These are phyloP conservation scores for Elongisporangium anandrum DNA, from an alignment of 352 stramenopile genomes.

Conservation along the genomic window DNA sequence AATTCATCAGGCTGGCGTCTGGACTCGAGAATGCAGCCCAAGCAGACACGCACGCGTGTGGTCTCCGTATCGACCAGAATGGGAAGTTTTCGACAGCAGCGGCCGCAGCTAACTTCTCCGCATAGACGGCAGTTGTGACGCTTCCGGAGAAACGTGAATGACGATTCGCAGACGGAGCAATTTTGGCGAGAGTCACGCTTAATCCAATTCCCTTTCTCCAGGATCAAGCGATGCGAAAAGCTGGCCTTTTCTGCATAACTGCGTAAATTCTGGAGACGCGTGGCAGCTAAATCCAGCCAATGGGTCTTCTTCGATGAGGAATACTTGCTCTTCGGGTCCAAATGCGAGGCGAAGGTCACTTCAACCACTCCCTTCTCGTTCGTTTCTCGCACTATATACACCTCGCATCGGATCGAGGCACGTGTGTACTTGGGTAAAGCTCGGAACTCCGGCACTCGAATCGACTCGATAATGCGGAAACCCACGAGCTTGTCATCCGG, in stretches of 20 bases:
- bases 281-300: conserved; percentile 56
- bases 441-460: conserved; percentile 62
- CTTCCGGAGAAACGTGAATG: conserved; percentile 75
- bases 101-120: conserved; percentile 58
- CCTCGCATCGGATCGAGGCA: conserved; percentile 74
- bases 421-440: conserved; percentile 56
- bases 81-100: conserved; percentile 69
- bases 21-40: conserved; percentile 73
- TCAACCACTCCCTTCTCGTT: conserved; percentile 60
- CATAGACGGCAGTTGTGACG: conserved; percentile 75
- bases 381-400: conserved; percentile 76
- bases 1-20: conserved; percentile 55
- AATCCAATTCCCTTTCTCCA: conserved; percentile 35
- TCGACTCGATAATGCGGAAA: conserved; percentile 78
- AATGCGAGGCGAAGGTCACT: conserved; percentile 76
- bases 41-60: conserved; percentile 66
- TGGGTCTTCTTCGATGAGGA: conserved; percentile 44
- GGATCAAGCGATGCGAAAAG: conserved; percentile 50
- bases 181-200: conserved; percentile 38
- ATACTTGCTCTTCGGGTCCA: conserved; percentile 80
- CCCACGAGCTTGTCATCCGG: conserved; percentile 55
- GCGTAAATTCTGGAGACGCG: conserved; percentile 52
- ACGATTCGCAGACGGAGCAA: conserved; percentile 60
- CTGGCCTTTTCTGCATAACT: conserved; percentile 64
- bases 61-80: conserved; percentile 58